Conservation (phyloP, 2,329 filamentous ascomycete genomes). For the Aspergillus texensis region DNA sequence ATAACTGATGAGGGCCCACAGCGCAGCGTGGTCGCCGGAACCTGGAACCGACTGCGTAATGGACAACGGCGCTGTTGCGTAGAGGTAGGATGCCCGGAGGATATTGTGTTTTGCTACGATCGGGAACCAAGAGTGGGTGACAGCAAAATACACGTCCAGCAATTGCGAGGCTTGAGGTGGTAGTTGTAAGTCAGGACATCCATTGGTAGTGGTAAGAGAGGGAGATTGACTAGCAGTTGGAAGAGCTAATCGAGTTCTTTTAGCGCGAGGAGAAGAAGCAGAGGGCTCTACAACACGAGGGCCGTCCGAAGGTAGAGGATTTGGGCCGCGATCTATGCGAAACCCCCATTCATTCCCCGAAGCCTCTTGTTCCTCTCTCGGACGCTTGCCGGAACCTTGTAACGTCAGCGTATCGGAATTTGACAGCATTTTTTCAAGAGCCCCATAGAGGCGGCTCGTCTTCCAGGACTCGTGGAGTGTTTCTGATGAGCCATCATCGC, state of each 20-base stretch:
- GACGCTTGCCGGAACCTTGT: conserved; percentile 34
- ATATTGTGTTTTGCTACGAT: conserved; percentile 61
- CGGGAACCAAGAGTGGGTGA: conserved; percentile 62
- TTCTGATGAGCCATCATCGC: conserved; percentile 44
- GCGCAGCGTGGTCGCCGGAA: conserved; percentile 45
- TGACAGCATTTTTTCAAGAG: conserved; percentile 46
- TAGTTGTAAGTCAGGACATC: conserved; percentile 35
- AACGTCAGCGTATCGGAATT: conserved; percentile 30
- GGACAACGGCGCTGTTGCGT: conserved; percentile 47
- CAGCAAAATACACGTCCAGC: conserved; percentile 60
- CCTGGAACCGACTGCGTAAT: conserved; percentile 32
- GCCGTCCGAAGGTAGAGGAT: conserved; percentile 30
- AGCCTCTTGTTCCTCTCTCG: conserved; percentile 34
- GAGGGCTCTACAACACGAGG: conserved; percentile 35
- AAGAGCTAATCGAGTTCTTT: conserved; percentile 32
- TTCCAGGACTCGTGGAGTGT: conserved; percentile 49
- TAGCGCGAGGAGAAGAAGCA: conserved; percentile 24
- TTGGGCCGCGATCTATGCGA: conserved; percentile 32
- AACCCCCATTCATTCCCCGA: conserved; percentile 33
- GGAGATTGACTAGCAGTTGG: conserved; percentile 15
- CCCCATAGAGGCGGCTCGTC: conserved; percentile 41
- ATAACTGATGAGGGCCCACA: conserved; percentile 50
- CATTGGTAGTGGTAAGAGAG: conserved; percentile 10
- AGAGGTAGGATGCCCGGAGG: conserved; percentile 59
- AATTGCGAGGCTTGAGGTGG: conserved; percentile 56